These are phyloP conservation scores for Cenchrus americanus DNA, from an alignment of 176 grass and related monocot species.

Conservation along the genomic window DNA sequence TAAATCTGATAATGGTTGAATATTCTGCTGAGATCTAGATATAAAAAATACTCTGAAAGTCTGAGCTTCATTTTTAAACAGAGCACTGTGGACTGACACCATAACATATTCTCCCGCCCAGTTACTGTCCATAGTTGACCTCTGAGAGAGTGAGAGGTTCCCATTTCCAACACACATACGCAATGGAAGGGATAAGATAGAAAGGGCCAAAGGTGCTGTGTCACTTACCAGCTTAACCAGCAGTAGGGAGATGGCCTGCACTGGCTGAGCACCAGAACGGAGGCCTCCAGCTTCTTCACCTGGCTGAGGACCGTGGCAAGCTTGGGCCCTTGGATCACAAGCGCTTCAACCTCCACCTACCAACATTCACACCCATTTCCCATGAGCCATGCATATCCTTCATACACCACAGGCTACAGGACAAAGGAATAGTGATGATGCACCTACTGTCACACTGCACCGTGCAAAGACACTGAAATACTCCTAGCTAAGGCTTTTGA, in stretches of 20 bases:
- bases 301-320: conserved; percentile 74
- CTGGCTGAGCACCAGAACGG: conserved; percentile 75
- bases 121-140: conserved; percentile 42
- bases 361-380: conserved; percentile 44
- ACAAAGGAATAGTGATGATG: conserved; percentile 40
- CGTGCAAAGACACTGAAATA: conserved; percentile 17
- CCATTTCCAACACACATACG: conserved; percentile 18
- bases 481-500: conserved; percentile 20
- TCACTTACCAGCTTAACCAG: conserved; percentile 63
- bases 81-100: conserved; percentile 29
- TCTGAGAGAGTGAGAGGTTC: neutral
- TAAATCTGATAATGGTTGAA: neutral
- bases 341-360: conserved; percentile 83
- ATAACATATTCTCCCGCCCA: conserved; percentile 23
- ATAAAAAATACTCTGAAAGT: conserved; percentile 31
- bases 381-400: conserved; percentile 16
- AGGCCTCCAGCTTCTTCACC: conserved; percentile 85
- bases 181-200: conserved; percentile 6
- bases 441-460: conserved; percentile 28
- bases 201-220: neutral
- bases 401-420: conserved; percentile 22
- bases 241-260: conserved; percentile 59
- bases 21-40: conserved; percentile 25
- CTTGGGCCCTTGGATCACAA: conserved; percentile 80
- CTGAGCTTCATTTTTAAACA: conserved; percentile 9